Base-by-base conservation (phyloP, 352 stramenopile genomes). In the Peronospora destructor region DNA sequence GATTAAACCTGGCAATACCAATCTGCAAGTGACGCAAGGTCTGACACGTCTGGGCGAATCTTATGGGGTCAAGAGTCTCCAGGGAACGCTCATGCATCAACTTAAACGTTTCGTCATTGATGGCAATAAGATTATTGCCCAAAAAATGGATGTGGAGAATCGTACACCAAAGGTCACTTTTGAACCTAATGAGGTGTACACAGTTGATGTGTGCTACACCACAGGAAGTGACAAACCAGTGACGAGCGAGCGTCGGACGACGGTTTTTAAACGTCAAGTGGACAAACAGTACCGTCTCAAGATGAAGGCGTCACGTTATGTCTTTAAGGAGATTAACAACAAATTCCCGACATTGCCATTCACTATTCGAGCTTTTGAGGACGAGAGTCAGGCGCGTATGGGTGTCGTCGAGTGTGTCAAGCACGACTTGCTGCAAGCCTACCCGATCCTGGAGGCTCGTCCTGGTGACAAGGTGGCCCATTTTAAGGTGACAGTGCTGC, bases 271-370 rank as follows among this genome's bases (percentile, higher is more conserved):
- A 80, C 91, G 96, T 53, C 97, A 98, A 59, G 95, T 99, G 32
- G 96, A 99, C 72, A 91, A 97, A 60, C 96, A 95, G 56, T 99
- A 99, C 82, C 76, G 84, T 30, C 65, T 97, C 21, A 97, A 96
- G 78, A 96, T 96, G 84, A 97, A 95, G 64, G 84, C 89, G 2
- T 97, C 90, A 28, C 87, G 96, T 36, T 94, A 96, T 53, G 76
- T 99, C 13, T 91, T 99, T 55, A 97, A 91, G 46, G 91, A 98
- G 76, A 96, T 99, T 39, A 98, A 98, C 74, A 89, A 73, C 61
- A 98, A 98, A 71, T 99, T 97, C 82, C 95, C 96, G 7, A 98
- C 95, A 28, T 70, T 99, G 53, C 97, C 97, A 9, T 99, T 99
- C 76, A 97, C 94, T 10, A 90, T 99, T 56, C 91, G 95, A 51